These are phyloP conservation scores for Globisporangium iwayamae DNA, from an alignment of 352 stramenopile species.

Conservation along the genomic window DNA sequence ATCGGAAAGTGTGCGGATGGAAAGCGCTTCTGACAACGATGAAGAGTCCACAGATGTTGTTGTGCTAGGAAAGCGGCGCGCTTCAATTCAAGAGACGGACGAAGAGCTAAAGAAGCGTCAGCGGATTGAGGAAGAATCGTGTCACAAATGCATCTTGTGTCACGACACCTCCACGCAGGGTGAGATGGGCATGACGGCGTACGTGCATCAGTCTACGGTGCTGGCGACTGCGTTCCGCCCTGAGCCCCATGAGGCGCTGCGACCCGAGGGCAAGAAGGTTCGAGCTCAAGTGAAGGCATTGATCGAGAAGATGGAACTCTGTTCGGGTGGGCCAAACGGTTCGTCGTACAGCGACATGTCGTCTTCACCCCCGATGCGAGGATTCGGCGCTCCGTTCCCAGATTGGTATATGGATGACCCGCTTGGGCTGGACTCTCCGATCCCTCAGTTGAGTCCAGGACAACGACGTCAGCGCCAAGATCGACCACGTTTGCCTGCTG, in stretches of 20 bases:
- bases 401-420: conserved; percentile 72
- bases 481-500: conserved; percentile 34
- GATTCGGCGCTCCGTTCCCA: conserved; percentile 53
- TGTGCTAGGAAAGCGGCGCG: conserved; percentile 47
- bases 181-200: conserved; percentile 84
- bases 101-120: conserved; percentile 43
- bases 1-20: conserved; percentile 10
- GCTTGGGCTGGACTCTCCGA: conserved; percentile 18
- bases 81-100: conserved; percentile 27
- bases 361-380: conserved; percentile 52
- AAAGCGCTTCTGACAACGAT: conserved; percentile 18
- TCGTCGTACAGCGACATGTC: conserved; percentile 32
- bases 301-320: conserved; percentile 87
- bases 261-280: conserved; percentile 42
- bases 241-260: conserved; percentile 58
- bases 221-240: conserved; percentile 73
- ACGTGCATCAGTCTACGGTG: conserved; percentile 86
- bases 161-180: conserved; percentile 74
- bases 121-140: conserved; percentile 36
- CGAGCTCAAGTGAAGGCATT: conserved; percentile 61
- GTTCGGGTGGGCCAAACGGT: conserved; percentile 45
- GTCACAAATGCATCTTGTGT: conserved; percentile 81
- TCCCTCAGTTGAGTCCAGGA: conserved; percentile 34
- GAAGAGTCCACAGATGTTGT: conserved; percentile 3
- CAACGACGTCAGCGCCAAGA: conserved; percentile 40